Conservation (phyloP, 2,329 filamentous ascomycete species). For the Phoma sp. region DNA sequence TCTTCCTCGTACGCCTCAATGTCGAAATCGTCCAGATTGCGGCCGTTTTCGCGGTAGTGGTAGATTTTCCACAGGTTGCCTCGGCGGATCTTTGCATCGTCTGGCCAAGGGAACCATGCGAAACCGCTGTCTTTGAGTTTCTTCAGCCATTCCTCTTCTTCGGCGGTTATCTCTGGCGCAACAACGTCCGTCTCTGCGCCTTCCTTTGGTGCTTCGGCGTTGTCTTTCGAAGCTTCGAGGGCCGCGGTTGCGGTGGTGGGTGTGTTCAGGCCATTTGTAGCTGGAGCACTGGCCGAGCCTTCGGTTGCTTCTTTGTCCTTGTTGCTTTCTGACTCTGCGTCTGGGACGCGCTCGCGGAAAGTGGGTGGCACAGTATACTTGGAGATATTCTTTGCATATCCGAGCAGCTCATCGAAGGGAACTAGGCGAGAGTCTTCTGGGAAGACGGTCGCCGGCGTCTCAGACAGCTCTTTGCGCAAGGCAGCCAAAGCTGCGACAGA, state of each 20-base stretch:
- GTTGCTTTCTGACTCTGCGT: conserved; percentile 13
- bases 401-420: conserved; percentile 74
- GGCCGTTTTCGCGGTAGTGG: conserved; percentile 30
- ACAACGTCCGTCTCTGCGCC: conserved; percentile 17
- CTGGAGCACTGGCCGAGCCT: conserved; percentile 26
- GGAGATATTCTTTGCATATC: conserved; percentile 79
- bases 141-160: conserved; percentile 44
- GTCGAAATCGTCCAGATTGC: conserved; percentile 30
- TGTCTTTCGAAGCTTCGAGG: conserved; percentile 29
- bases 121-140: conserved; percentile 38
- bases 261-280: conserved; percentile 40
- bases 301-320: conserved; percentile 32
- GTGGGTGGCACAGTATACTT: conserved; percentile 78
- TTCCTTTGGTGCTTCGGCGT: conserved; percentile 24
- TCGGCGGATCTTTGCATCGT: conserved; percentile 70
- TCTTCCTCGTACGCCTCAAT: conserved; percentile 31
- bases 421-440: conserved; percentile 58
- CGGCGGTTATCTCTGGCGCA: conserved; percentile 32
- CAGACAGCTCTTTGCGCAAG: conserved; percentile 74
- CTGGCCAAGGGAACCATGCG: conserved; percentile 77
- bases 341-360: conserved; percentile 42
- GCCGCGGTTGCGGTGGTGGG: conserved; percentile 36
- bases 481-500: conserved; percentile 73
- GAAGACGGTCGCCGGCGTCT: conserved; percentile 46
- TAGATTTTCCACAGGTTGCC: conserved; percentile 63